phyloP scores from a whole-genome alignment of 352 stramenopile genomes.

The Phytophthora tubulina region DNA sequence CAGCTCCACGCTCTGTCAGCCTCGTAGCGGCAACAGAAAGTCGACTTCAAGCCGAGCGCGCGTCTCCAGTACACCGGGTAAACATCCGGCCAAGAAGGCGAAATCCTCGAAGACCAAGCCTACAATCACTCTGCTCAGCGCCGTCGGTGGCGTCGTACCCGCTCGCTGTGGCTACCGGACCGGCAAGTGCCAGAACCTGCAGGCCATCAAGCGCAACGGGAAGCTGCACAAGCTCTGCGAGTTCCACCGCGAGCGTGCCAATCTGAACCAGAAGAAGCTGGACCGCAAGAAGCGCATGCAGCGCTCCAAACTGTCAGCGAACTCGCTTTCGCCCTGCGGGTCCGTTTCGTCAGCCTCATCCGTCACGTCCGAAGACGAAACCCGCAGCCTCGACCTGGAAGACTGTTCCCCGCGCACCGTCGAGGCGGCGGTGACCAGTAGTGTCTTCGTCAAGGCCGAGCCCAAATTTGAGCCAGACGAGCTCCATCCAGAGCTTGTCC shows the following conservation, averaged over 20 bases:
- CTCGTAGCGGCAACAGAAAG: constrained; percentile 18
- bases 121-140: constrained; percentile 19
- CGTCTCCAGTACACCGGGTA: constrained; percentile 18
- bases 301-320: constrained; percentile 34
- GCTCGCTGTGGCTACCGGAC: constrained; percentile 82
- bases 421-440: constrained; percentile 50
- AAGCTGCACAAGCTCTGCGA: constrained; percentile 89
- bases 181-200: constrained; percentile 84
- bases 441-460: constrained; percentile 32
- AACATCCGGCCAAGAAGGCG: constrained; percentile 22
- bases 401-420: constrained; percentile 63
- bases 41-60: constrained; percentile 7
- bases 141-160: constrained; percentile 14
- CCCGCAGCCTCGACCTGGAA: constrained; percentile 28
- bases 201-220: constrained; percentile 84
- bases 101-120: constrained; percentile 6
- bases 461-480: constrained; percentile 25
- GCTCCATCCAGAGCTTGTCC: constrained; percentile 29
- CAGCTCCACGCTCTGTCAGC: neutral
- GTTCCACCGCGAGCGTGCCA: constrained; percentile 85
- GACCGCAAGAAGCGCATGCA: constrained; percentile 87
- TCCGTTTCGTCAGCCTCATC: constrained; percentile 40
- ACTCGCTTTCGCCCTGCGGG: constrained; percentile 48
- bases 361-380: constrained; percentile 55
- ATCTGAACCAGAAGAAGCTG: constrained; percentile 89